phyloP scores from a whole-genome alignment of 2,329 filamentous ascomycete genomes.

The Fusarium nisikadoi region DNA sequence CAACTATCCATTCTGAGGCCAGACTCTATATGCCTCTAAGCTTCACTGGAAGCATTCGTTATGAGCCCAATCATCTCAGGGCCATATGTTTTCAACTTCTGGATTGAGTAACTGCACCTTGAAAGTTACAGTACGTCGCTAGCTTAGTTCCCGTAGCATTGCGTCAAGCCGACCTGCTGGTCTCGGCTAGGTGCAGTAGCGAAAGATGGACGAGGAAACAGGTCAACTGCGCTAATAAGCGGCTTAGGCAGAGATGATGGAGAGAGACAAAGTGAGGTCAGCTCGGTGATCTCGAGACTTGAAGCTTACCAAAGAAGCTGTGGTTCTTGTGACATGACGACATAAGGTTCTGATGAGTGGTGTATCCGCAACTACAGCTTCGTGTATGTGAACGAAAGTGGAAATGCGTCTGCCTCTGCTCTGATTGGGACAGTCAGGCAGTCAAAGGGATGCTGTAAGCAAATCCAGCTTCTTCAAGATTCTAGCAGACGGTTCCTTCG shows the following conservation, averaged over 20 bases:
- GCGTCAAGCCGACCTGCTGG: constrained; percentile 41
- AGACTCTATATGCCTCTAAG: constrained; percentile 13
- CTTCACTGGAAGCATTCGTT: constrained; percentile 7
- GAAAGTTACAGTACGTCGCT: constrained; percentile 5
- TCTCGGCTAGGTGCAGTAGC: constrained; percentile 42
- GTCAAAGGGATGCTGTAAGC: not conserved
- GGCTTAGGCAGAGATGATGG: constrained; percentile 24
- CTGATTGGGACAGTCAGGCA: not conserved
- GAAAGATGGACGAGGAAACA: constrained; percentile 30
- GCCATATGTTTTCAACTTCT: constrained; percentile 29
- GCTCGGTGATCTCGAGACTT: constrained; percentile 17
- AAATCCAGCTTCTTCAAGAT: not conserved
- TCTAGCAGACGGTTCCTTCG: not conserved
- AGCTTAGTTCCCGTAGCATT: constrained; percentile 34
- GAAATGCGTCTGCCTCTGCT: constrained; percentile 12
- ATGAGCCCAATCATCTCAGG: constrained; percentile 8
- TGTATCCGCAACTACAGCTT: constrained; percentile 22
- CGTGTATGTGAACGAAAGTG: constrained; percentile 23
- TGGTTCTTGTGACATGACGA: constrained; percentile 16
- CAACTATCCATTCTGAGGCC: constrained; percentile 34
- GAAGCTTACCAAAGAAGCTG: constrained; percentile 20
- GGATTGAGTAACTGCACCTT: constrained; percentile 10
- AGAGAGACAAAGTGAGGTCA: constrained; percentile 41
- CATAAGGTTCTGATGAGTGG: constrained; percentile 17
- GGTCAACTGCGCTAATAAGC: constrained; percentile 37